phyloP scores from a whole-genome alignment of 2,329 filamentous ascomycete genomes.

The Fusarium secorum region DNA sequence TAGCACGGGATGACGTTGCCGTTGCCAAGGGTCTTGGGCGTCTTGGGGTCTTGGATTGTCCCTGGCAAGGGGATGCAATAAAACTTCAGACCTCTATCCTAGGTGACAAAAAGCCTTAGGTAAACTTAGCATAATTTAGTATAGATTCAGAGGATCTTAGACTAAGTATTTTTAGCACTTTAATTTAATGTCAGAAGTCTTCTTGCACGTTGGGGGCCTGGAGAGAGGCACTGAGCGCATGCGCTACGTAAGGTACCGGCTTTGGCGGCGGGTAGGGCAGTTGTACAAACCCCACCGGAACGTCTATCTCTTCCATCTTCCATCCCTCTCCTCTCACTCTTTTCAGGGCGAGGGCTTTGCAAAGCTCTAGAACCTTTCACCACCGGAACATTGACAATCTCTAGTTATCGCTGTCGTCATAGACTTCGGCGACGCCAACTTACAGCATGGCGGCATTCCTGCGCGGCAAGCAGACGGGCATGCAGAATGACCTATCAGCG shows the following conservation, averaged over 20 bases:
- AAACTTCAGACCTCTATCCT: too few relatives aligned
- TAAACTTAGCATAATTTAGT: too few relatives aligned
- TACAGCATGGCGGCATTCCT: slow-evolving; percentile 82
- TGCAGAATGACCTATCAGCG: slow-evolving; percentile 88
- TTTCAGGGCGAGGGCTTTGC: slow-evolving; percentile 9
- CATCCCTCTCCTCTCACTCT: background rate
- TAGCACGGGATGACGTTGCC: slow-evolving; percentile 26
- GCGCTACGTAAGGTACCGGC: slow-evolving; percentile 1
- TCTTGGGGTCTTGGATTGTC: slow-evolving; percentile 18
- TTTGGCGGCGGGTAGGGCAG: background rate
- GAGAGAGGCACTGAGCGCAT: slow-evolving; percentile 22
- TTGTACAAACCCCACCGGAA: slow-evolving; percentile 32
- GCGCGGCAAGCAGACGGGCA: slow-evolving; percentile 90
- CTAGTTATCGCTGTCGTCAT: background rate
- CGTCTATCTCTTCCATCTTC: slow-evolving; percentile 19
- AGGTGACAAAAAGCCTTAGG: too few relatives aligned
- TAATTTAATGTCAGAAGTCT: too few relatives aligned
- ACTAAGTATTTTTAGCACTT: too few relatives aligned
- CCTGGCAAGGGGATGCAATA: too few relatives aligned
- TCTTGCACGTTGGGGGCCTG: too few relatives aligned
- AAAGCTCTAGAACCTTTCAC: slow-evolving; percentile 19
- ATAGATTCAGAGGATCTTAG: too few relatives aligned
- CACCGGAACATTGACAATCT: background rate
- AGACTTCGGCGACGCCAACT: slow-evolving; percentile 14
- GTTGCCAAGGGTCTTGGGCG: slow-evolving; percentile 27